phyloP scores from a whole-genome alignment of 495 filamentous ascomycete genomes.

The Hyaloscypha variabilis region DNA sequence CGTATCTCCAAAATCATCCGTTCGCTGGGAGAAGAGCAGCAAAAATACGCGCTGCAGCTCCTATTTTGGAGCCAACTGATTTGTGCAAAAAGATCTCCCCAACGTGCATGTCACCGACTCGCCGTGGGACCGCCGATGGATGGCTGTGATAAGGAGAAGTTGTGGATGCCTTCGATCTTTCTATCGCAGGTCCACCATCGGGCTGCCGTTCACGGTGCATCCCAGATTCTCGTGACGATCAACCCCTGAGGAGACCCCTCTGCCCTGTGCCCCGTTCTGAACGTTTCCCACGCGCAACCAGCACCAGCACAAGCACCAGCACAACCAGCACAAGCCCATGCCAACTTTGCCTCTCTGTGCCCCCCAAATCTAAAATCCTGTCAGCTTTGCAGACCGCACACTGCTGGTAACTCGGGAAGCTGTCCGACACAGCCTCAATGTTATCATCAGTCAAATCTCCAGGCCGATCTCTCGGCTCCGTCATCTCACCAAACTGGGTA shows the following conservation, averaged over 20 bases:
- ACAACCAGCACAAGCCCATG: not conserved
- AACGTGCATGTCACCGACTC: not conserved
- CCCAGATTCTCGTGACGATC: not conserved
- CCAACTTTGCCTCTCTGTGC: not conserved
- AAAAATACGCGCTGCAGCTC: too few species aligned
- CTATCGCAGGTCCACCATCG: not conserved
- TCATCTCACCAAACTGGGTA: not conserved
- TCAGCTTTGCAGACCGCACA: not conserved
- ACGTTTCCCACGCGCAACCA: not conserved
- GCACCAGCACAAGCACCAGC: not conserved
- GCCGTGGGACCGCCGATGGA: not conserved
- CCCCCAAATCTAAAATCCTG: too few species aligned
- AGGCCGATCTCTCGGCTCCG: not conserved
- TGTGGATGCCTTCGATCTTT: not conserved
- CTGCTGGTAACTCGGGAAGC: not conserved
- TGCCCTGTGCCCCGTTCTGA: not conserved
- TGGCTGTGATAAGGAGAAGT: not conserved
- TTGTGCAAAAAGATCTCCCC: too few species aligned
- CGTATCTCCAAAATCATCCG: too few species aligned
- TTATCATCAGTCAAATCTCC: not conserved
- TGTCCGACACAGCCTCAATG: not conserved
- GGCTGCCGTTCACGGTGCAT: not conserved
- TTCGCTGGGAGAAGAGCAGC: too few species aligned
- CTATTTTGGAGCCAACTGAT: too few species aligned
- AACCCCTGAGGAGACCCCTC: not conserved